Base-by-base conservation (phyloP, 2,329 filamentous ascomycete genomes). In the Eurotiales sp. region DNA sequence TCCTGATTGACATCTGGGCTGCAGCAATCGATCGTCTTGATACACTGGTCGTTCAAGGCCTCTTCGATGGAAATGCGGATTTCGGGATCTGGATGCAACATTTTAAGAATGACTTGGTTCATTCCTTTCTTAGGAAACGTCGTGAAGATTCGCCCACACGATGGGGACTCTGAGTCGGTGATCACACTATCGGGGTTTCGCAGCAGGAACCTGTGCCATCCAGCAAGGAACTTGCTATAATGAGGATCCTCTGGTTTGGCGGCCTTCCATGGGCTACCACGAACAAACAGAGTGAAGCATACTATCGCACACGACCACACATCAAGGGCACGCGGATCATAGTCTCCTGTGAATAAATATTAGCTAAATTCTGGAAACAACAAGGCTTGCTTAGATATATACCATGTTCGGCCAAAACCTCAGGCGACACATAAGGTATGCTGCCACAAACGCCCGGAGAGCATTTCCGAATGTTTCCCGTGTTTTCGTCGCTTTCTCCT, bases 221-320 rank as follows among this genome's bases (percentile, higher is more conserved):
- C 85, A 29, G 74, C 69, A 46, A 83, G 75, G 55, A 90, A 82
- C 30, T 78, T 74, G 47, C 81, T 77, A 71, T 89, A 93, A 58
- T 81, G 78, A n/a, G 65, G 63, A 55, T 79, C 74, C 51, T 64
- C 78, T 68, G 67, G 55, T 52, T 82, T 81, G 1, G 88, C 88
- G 56, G 82, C 82, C 46, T 80, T 76, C 90, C 90, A 95, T 7
- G 91, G 80, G 41, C 81, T 84, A 19, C 83, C 87, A 39, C 82
- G 81, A 61, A 87, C 87, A 34, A 81, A 82, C 57, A 95, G 81
- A 56, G 86, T 85, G 53, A 95, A 74, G 78, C 89, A 92, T 58
- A 93, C 86, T 52, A 95, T 85, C 21, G 85, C 90, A 46, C 86
- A 86, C 50, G 87, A 86, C 90, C 90, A 96, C 11, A 95, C 86